Evolutionary conservation across 352 stramenopile genomes (phyloP).

Genomic region (Globisporangium recalcitrans): DNA sequence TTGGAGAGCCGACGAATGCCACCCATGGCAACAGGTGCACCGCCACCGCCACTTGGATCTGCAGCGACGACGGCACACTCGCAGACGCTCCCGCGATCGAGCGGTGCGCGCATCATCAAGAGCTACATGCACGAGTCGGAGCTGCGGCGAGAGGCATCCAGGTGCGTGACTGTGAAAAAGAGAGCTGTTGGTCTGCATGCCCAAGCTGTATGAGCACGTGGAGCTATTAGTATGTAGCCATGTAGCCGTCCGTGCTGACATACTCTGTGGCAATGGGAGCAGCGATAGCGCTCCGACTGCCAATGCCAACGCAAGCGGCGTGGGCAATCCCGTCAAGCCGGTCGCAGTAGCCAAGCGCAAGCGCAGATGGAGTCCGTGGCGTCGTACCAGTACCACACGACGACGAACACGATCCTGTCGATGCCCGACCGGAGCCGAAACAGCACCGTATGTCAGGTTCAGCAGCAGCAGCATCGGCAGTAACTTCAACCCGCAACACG

Average conservation of each 20-base stretch:
- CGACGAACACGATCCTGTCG: constrained; percentile 7
- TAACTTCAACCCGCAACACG: constrained; percentile 8
- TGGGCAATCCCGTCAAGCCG: constrained; percentile 4
- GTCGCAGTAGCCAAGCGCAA: constrained; percentile 12
- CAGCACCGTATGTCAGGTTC: constrained; percentile 18
- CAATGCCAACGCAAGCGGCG: not conserved
- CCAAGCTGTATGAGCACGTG: too few relatives aligned
- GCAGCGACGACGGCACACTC: not conserved
- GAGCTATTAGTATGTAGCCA: not conserved
- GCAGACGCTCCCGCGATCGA: not conserved
- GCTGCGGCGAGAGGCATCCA: constrained; percentile 27
- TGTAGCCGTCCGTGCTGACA: too few relatives aligned
- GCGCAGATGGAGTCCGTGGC: constrained; percentile 15
- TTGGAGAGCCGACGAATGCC: not conserved
- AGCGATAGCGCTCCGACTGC: constrained; percentile 4
- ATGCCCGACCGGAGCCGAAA: constrained; percentile 19
- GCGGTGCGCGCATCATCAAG: constrained; percentile 35
- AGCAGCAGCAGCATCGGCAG: constrained; percentile 1
- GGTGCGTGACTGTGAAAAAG: constrained; percentile 15
- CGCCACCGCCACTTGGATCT: not conserved
- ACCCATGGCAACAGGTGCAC: too few relatives aligned
- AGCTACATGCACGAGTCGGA: constrained; percentile 44
- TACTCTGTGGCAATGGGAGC: not conserved
- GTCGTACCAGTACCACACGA: constrained; percentile 8
- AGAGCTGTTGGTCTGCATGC: not conserved